Percentiles rank a stretch among this genome's conserved stretches.
These are phyloP conservation scores for Fusarium clavum DNA, from an alignment of 2,329 filamentous ascomycete species.

Conservation along the genomic window DNA sequence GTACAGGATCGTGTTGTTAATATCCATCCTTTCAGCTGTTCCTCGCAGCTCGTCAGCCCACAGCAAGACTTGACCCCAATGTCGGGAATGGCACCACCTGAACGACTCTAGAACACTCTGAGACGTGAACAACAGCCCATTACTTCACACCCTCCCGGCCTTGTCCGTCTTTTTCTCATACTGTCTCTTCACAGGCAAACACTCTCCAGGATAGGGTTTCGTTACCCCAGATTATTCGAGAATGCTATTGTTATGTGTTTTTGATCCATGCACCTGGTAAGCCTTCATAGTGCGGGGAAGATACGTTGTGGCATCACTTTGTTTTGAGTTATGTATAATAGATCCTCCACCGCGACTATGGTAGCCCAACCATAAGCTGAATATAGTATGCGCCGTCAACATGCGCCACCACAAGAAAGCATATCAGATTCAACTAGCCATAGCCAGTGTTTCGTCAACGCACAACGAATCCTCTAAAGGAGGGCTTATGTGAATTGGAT, in stretches of 20 bases:
- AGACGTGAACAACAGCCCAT: constrained; percentile 38
- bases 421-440: neutral
- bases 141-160: constrained; percentile 33
- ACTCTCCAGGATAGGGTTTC: neutral
- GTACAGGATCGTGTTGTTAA: neutral
- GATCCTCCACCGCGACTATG: neutral
- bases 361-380: neutral
- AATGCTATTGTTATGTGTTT: constrained; percentile 8
- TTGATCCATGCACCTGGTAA: neutral
- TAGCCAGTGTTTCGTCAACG: neutral
- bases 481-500: neutral
- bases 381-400: neutral
- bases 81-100: constrained; percentile 40
- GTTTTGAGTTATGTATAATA: neutral
- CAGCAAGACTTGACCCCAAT: constrained; percentile 1
- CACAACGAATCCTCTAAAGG: neutral
- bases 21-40: constrained; percentile 8
- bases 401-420: neutral
- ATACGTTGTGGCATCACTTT: constrained; percentile 15
- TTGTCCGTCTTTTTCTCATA: constrained; percentile 1
- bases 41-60: neutral
- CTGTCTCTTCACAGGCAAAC: neutral
- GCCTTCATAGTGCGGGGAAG: constrained; percentile 22
- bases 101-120: constrained; percentile 38
- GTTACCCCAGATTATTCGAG: constrained; percentile 41